phyloP scores from a whole-genome alignment of 352 stramenopile species.

The Phytophthora megakarya region DNA sequence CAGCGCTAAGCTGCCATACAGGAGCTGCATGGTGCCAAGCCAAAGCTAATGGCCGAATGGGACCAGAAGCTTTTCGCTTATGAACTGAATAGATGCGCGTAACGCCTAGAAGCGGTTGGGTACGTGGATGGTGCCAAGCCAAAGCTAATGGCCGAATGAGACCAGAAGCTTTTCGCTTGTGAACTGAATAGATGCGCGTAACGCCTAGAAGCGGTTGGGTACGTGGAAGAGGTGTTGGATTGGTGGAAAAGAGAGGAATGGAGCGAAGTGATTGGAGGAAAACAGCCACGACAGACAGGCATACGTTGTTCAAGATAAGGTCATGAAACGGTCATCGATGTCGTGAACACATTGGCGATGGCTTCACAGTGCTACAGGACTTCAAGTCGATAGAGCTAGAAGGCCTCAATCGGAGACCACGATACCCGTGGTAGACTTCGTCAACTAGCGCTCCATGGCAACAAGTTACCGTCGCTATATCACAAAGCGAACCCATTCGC shows the following conservation, averaged over 20 bases:
- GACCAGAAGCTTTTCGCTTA: not conserved
- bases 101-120: constrained; percentile 6
- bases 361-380: no score
- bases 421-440: not conserved
- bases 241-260: constrained; percentile 15
- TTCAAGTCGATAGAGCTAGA: no score
- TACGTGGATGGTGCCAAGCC: no score
- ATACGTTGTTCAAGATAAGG: constrained; percentile 9
- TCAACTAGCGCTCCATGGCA: not conserved
- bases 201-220: constrained; percentile 10
- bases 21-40: constrained; percentile 1
- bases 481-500: constrained; percentile 19
- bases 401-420: no score
- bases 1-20: not conserved
- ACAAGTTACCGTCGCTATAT: constrained; percentile 1
- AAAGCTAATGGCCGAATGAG: constrained; percentile 16
- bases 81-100: constrained; percentile 25
- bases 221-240: not conserved
- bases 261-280: constrained; percentile 6
- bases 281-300: not conserved
- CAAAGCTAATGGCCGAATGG: constrained; percentile 16
- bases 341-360: no score
- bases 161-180: not conserved
- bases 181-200: constrained; percentile 24
- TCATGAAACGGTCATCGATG: not conserved